phyloP scores from a whole-genome alignment of 495 filamentous ascomycete species.

The Aspergillus bertholletiae region DNA sequence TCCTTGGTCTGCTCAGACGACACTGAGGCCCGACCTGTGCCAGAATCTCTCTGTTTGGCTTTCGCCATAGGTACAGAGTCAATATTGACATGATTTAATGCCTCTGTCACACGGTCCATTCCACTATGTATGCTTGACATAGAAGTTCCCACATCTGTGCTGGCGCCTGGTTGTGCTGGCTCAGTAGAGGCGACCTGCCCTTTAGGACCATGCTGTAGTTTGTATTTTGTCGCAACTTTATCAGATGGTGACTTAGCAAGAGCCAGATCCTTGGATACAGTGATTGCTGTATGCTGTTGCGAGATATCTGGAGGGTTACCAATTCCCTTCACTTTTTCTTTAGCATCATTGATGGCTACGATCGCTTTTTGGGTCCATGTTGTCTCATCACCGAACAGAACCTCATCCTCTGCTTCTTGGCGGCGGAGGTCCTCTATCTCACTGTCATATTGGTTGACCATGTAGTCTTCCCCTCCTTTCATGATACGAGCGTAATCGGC shows the following conservation, averaged over 20 bases:
- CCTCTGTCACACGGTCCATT: constrained; percentile 25
- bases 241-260: constrained; percentile 40
- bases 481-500: constrained; percentile 94
- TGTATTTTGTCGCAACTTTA: constrained; percentile 53
- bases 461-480: constrained; percentile 88
- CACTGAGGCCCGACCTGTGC: constrained; percentile 9
- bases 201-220: constrained; percentile 41
- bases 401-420: constrained; percentile 84
- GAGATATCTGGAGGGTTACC: constrained; percentile 62
- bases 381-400: constrained; percentile 89
- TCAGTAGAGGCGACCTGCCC: constrained; percentile 34
- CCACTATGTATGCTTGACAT: constrained; percentile 18
- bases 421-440: constrained; percentile 71
- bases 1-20: constrained; percentile 20
- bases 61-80: constrained; percentile 15
- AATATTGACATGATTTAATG: constrained; percentile 24
- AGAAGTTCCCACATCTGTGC: constrained; percentile 1
- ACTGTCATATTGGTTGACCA: constrained; percentile 69
- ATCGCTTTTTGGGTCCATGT: constrained; percentile 89
- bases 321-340: constrained; percentile 67
- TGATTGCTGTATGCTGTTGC: constrained; percentile 48
- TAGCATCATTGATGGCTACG: constrained; percentile 63
- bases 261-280: constrained; percentile 43
- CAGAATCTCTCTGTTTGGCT: constrained; percentile 21
- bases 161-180: constrained; percentile 1